Evolutionary conservation across 495 filamentous ascomycete genomes (phyloP), one percentile per base, ranked within the genome.

Genomic region (Talaromyces proteolyticus): DNA sequence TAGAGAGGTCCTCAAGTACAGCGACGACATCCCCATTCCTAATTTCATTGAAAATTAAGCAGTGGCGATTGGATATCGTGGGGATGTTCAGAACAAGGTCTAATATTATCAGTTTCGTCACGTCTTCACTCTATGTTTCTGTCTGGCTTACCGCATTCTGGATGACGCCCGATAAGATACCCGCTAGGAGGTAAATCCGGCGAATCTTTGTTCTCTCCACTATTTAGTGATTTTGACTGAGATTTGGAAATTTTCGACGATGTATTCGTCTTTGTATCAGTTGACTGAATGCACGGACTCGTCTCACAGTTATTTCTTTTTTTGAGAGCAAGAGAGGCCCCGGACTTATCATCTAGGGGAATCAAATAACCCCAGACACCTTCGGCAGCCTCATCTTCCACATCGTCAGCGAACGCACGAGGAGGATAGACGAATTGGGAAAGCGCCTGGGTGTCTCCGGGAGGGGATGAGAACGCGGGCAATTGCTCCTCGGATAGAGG

Each of bases 331-430:
- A 94, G 70, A 20, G 81, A 70, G n/a, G 84, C 78, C 14, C 79
- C 83, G 44, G 84, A 78, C 34, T 76, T 75, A 23, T 79, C 74
- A 61, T 91, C 82, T 18, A 96, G 63, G 14, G 92, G 89, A 50
- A 95, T 78, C 4, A 98, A 72, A 55, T 98, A 98, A 11, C 93
- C 93, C 94, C 93, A 98, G 2, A 96, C 89, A 7, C 89, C 89
- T 58, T 96, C 89, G 17, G 82, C 88, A 48, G 60, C 57, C 56
- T 88, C 84, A 61, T 96, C 89, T 43, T 87, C 79, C 0, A 94
- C 89, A 37, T 91, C 88, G 44, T 89, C 82, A 6, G 86, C 85
- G 19, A 89, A 78, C 26, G 81, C 77, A n/a, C 79, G 73, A 4
- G 88, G 81, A 2, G 87, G 85, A 46, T 87, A 82, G 20, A 88